Evolutionary conservation across 495 filamentous ascomycete genomes (phyloP).

Genomic region (Lepidopterella palustris): DNA sequence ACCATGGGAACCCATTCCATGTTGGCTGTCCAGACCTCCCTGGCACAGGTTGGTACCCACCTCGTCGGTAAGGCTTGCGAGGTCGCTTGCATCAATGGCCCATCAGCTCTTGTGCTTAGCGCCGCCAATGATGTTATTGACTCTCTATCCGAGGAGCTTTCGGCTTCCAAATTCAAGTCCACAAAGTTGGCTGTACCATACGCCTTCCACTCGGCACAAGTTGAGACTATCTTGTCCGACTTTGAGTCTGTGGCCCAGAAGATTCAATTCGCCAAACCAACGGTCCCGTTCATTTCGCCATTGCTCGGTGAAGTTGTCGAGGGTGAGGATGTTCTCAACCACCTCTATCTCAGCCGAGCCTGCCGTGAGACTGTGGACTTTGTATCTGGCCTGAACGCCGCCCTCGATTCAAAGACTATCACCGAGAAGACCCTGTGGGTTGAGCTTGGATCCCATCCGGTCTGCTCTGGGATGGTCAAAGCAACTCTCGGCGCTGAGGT

Average conservation of each 20-base stretch:
- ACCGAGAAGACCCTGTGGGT: conserved; percentile 22
- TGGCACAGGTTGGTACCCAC: conserved; percentile 30
- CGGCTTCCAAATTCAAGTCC: conserved; percentile 53
- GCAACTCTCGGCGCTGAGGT: conserved; percentile 47
- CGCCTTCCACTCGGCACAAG: conserved; percentile 28
- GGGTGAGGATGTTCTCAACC: conserved; percentile 21
- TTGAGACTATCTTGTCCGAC: conserved; percentile 28
- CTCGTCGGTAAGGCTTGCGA: conserved; percentile 34
- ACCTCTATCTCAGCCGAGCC: conserved; percentile 58
- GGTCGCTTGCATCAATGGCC: conserved; percentile 50
- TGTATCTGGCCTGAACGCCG: conserved; percentile 53
- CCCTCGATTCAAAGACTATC: conserved; percentile 33
- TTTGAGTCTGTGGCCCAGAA: conserved; percentile 10
- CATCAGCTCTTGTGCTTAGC: conserved; percentile 47
- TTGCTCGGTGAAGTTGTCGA: conserved; percentile 23
- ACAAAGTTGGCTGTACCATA: conserved; percentile 68
- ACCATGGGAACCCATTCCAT: conserved; percentile 41
- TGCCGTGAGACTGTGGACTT: conserved; percentile 71
- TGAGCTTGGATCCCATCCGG: conserved; percentile 34
- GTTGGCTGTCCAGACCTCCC: conserved; percentile 42
- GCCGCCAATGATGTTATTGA: conserved; percentile 37
- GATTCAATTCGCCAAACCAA: not conserved
- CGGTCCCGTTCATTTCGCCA: conserved; percentile 29
- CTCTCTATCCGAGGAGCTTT: conserved; percentile 11
- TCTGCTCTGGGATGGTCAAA: conserved; percentile 29